Evolutionary conservation across 2,329 filamentous ascomycete species (phyloP).

Genomic region (Cladosporium sp.): DNA sequence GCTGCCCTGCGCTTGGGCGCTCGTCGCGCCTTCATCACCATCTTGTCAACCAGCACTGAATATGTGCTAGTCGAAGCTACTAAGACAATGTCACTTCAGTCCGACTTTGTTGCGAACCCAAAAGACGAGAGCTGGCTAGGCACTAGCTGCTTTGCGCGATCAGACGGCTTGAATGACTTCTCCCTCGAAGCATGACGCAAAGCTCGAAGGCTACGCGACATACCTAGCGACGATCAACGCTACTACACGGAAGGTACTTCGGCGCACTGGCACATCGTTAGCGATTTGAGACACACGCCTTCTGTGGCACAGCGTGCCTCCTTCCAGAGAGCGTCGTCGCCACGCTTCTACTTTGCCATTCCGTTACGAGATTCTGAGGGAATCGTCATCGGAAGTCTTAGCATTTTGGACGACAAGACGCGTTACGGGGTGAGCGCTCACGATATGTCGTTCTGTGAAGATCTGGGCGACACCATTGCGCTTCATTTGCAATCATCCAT

Average conservation of each 20-base stretch:
- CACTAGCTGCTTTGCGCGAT: slow-evolving; percentile 16
- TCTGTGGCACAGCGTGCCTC: slow-evolving; percentile 17
- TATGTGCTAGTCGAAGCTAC: slow-evolving; percentile 55
- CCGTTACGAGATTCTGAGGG: slow-evolving; percentile 60
- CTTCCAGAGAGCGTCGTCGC: slow-evolving; percentile 16
- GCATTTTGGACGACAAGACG: slow-evolving; percentile 59
- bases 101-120: slow-evolving; percentile 36
- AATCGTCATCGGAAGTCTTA: slow-evolving; percentile 60
- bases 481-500: slow-evolving; percentile 60
- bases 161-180: slow-evolving; percentile 30
- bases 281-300: slow-evolving; percentile 23
- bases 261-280: slow-evolving; percentile 29
- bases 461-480: slow-evolving; percentile 58
- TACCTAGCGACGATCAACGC: background rate
- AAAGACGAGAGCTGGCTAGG: slow-evolving; percentile 32
- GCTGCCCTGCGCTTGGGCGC: slow-evolving; percentile 39
- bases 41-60: slow-evolving; percentile 51
- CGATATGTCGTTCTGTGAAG: slow-evolving; percentile 58
- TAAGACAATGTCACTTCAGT: slow-evolving; percentile 39
- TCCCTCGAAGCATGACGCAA: slow-evolving; percentile 5
- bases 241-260: slow-evolving; percentile 23
- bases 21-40: slow-evolving; percentile 41
- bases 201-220: background rate
- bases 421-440: slow-evolving; percentile 52
- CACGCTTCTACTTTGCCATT: slow-evolving; percentile 57